Base-by-base conservation (phyloP, 1,284 basidiomycete genomes). In the Ustilago sp. region DNA sequence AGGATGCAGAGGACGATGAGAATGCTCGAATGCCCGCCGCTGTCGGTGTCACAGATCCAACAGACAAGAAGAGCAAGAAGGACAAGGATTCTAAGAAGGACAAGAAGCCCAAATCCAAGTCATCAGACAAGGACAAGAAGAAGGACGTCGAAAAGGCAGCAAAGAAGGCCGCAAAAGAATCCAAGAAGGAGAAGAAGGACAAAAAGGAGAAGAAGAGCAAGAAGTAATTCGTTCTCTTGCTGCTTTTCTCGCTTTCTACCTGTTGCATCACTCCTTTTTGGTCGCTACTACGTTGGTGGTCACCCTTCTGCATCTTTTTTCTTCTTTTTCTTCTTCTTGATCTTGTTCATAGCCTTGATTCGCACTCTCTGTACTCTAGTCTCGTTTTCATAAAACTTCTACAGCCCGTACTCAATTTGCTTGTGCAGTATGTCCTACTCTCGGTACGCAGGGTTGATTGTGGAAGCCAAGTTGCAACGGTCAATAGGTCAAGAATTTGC, bases 1-100 rank as follows among this genome's bases (percentile, higher is more conserved):
- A 91, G 15, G 90, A 90, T 13, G 90, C 89, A 74, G 88, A 87
- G 17, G 84, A 87, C 50, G 89, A 89, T 82, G 90, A 90, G 59
- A 89, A 88, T 80, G 88, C 87, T 0, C 88, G 87, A 66, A 88
- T 88, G 32, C 85, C 92, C 52, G 74, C 63, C 1, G 81, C 80
- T 12, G 81, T 80, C 9, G 81, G 81, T 50, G 81, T 80, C 4
- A 62, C 64, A 36, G 80, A 78, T 59, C 77, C 82, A 15, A 74
- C 77, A 15, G 75, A 78, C 43, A 81, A 80, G 67, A 76, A 68
- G 66, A 90, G 90, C 55, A 90, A 91, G 88, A 93, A 93, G 87
- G 88, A 86, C 67, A 86, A 87, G 79, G 85, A 86, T 71, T 87
- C 89, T 86, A 90, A 91, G 87, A 93, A 93, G 87, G 89, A 87